Conservation (phyloP, 2,329 filamentous ascomycete species). For the Zymoseptoria passerinii region DNA sequence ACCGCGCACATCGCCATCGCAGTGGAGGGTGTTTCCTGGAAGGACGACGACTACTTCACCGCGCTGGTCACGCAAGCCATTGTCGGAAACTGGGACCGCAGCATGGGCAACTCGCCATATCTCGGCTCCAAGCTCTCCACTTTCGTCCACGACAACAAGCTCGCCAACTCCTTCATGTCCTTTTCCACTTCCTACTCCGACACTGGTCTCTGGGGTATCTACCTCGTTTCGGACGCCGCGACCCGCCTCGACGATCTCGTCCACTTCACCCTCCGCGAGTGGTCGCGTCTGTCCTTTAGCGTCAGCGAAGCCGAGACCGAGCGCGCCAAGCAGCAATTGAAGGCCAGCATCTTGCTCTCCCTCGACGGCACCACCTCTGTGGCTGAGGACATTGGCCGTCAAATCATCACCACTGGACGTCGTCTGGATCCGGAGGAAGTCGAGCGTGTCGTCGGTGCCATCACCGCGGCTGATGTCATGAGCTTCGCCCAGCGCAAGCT, state of each 20-base stretch:
- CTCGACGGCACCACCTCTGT: slow-evolving; percentile 96
- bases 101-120: slow-evolving; percentile 94
- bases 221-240: slow-evolving; percentile 85
- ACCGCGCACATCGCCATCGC: slow-evolving; percentile 97
- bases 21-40: slow-evolving; percentile 99
- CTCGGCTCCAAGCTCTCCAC: slow-evolving; percentile 97
- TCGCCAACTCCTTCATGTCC: slow-evolving; percentile 99
- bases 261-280: slow-evolving; percentile 97
- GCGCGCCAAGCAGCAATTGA: slow-evolving; percentile 97
- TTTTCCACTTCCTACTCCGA: slow-evolving; percentile 99
- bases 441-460: slow-evolving; percentile 78
- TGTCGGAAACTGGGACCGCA: slow-evolving; percentile 98
- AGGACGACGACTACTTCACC: slow-evolving; percentile 98
- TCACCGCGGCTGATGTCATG: slow-evolving; percentile 96
- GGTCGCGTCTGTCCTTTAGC: slow-evolving; percentile 85
- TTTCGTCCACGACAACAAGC: slow-evolving; percentile 85
- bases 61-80: slow-evolving; percentile 96
- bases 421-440: slow-evolving; percentile 88
- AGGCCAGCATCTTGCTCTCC: slow-evolving; percentile 93
- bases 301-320: slow-evolving; percentile 87
- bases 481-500: slow-evolving; percentile 88
- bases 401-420: slow-evolving; percentile 94
- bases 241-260: slow-evolving; percentile 87
- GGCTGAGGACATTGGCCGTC: slow-evolving; percentile 95
- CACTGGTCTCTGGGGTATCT: slow-evolving; percentile 99